Base-by-base conservation (phyloP, 208 protist species). In the Crithidia mellificae region DNA sequence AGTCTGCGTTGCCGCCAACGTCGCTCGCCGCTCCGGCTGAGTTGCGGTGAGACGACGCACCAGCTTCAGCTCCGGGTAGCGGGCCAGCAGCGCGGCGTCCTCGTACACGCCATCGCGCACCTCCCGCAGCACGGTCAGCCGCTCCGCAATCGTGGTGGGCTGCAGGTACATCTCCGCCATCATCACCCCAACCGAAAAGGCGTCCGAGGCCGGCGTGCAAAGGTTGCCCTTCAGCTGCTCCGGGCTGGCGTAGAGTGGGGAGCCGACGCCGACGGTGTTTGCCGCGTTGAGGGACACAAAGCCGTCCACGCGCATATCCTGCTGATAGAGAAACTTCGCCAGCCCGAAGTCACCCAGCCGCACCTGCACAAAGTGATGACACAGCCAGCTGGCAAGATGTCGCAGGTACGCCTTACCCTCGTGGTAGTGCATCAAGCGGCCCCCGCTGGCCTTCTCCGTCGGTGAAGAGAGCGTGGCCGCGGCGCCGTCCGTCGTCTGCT, bases 151-250 rank as follows among this genome's bases (percentile, higher is more conserved):
- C 1, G 91, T 96, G 20, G 64, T 87, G 0, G 88, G 88, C 54
- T 81, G 68, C n/a, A 93, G 20, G 59, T 96, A 96, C 82, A 94
- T 85, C 76, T 96, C 88, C 9, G 85, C 83, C 27, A 94, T 55
- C 30, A 96, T 52, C 1, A 96, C 71, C n/a, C 85, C 91, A 14
- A 85, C 29, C 0, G 88, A 81, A 57, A 86, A 96, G 12, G 71
- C 77, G 57, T 96, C 91, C 0, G 88, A 85, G 43, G 80, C 78
- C 17, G 78, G 32, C 2, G 83, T 92, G 67, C 82, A 90, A 1
- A 81, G 39, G 14, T 74, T 68, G 6, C 88, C 88, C 7, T 74
- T 65, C 8, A 94, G 72, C 71, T 96, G 91, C 83, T 96, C 91
- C 9, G 91, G 91, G 55, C 86, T 93, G 1, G 87, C 84, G 76